Conservation (phyloP, 371 early-diverging fungal genomes). For the Syncephalis fuscata region DNA sequence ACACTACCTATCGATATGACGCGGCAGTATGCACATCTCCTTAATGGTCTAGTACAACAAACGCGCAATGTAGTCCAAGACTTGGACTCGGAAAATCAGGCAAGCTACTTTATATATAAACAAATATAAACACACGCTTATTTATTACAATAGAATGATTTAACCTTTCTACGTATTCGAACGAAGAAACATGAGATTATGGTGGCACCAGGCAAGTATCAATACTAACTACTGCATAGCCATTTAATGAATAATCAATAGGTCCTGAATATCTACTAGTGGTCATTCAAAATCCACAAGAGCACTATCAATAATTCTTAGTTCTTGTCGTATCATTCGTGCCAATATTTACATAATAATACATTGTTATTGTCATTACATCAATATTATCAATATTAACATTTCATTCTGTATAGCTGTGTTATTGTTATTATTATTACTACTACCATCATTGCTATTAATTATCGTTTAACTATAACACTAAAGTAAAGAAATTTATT, state of each 20-base stretch:
- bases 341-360: too few relatives aligned
- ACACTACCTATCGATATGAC: constrained; percentile 65
- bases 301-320: too few relatives aligned
- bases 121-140: not conserved
- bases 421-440: too few relatives aligned
- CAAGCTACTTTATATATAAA: not conserved
- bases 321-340: too few relatives aligned
- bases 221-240: not conserved
- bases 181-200: constrained; percentile 91
- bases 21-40: constrained; percentile 59
- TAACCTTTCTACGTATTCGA: constrained; percentile 83
- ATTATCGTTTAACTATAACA: too few relatives aligned
- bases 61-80: constrained; percentile 46
- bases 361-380: too few relatives aligned
- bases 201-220: constrained; percentile 65
- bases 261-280: not conserved
- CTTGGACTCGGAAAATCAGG: constrained; percentile 44
- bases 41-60: constrained; percentile 54
- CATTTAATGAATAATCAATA: not conserved
- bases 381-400: too few relatives aligned
- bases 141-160: constrained; percentile 45
- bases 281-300: too few relatives aligned
- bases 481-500: too few relatives aligned
- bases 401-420: too few relatives aligned
- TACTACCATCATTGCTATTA: too few relatives aligned